These are phyloP conservation scores for Marchantia polymorpha DNA, from an alignment of 225 moss, liverwort and hornwort species.

Conservation along the genomic window DNA sequence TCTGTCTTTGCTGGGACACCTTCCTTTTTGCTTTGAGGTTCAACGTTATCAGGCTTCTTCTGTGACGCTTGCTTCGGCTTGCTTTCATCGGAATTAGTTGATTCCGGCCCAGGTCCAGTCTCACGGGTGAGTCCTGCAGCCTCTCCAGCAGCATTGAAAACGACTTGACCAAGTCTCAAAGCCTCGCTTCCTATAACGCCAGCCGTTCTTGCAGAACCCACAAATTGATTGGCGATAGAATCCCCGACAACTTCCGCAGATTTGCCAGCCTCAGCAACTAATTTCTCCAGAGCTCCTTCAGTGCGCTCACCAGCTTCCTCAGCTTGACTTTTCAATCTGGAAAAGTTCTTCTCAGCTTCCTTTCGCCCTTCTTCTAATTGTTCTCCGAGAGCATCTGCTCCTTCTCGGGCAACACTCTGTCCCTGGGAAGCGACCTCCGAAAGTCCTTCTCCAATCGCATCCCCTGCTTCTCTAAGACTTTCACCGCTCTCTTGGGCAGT, in stretches of 20 bases:
- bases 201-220: slow-evolving; percentile 51
- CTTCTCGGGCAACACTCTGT: slow-evolving; percentile 32
- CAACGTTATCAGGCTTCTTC: not conserved
- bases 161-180: slow-evolving; percentile 55
- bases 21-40: not conserved
- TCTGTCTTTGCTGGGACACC: slow-evolving; percentile 27
- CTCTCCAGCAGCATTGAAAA: slow-evolving; percentile 55
- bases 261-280: slow-evolving; percentile 41
- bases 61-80: not conserved
- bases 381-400: slow-evolving; percentile 26
- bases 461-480: slow-evolving; percentile 38
- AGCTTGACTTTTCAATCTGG: not conserved
- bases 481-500: slow-evolving; percentile 50
- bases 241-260: slow-evolving; percentile 66
- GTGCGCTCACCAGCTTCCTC: slow-evolving; percentile 23
- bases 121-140: slow-evolving; percentile 49
- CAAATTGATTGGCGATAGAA: slow-evolving; percentile 48
- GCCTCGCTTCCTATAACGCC: slow-evolving; percentile 59
- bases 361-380: slow-evolving; percentile 33
- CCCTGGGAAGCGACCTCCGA: slow-evolving; percentile 48
- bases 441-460: slow-evolving; percentile 35
- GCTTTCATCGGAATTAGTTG: not conserved
- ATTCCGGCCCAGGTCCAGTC: not conserved
- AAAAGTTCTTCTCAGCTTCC: slow-evolving; percentile 19
- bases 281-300: slow-evolving; percentile 20